A percentile compares a stretch with the other conserved stretches of the same genome.
phyloP scores from a whole-genome alignment of 805 yeast genomes.

The Suhomyces xylopsoci region DNA sequence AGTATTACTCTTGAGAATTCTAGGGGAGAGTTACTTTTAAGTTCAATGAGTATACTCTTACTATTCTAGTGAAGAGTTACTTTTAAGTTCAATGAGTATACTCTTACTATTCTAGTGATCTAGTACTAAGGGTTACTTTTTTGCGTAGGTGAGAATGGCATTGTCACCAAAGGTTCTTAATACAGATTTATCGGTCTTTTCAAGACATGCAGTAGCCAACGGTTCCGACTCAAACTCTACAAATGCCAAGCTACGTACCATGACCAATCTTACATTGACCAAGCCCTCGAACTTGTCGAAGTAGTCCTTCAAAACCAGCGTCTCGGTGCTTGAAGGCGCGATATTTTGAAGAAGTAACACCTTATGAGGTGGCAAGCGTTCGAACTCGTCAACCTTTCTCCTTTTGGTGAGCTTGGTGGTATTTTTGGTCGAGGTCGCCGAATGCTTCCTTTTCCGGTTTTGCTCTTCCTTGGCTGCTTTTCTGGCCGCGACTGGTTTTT shows the following conservation, averaged over 20 bases:
- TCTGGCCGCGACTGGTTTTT: slow-evolving; percentile 18
- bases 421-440: slow-evolving; percentile 10
- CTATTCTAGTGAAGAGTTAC: no score
- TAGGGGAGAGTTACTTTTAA: no score
- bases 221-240: slow-evolving; percentile 66
- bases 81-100: no score
- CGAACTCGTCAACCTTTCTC: slow-evolving; percentile 16
- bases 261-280: slow-evolving; percentile 62
- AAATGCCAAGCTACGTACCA: slow-evolving; percentile 69
- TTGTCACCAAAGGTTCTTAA: slow-evolving; percentile 18
- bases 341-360: slow-evolving; percentile 65
- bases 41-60: not conserved
- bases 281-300: slow-evolving; percentile 61
- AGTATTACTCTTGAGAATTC: no score
- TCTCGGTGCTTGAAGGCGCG: slow-evolving; percentile 34
- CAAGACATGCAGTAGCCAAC: slow-evolving; percentile 42
- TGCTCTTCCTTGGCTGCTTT: slow-evolving; percentile 17
- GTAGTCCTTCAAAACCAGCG: slow-evolving; percentile 29
- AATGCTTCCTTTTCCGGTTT: slow-evolving; percentile 11
- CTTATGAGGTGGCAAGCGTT: slow-evolving; percentile 63
- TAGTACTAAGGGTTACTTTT: slow-evolving; percentile 17
- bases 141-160: slow-evolving; percentile 32
- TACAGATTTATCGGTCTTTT: slow-evolving; percentile 8
- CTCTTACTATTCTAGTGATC: not conserved
- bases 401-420: slow-evolving; percentile 6